Evolutionary conservation across 148 eudicot genomes (phyloP).

Genomic region (Chenopodium suecicum): DNA sequence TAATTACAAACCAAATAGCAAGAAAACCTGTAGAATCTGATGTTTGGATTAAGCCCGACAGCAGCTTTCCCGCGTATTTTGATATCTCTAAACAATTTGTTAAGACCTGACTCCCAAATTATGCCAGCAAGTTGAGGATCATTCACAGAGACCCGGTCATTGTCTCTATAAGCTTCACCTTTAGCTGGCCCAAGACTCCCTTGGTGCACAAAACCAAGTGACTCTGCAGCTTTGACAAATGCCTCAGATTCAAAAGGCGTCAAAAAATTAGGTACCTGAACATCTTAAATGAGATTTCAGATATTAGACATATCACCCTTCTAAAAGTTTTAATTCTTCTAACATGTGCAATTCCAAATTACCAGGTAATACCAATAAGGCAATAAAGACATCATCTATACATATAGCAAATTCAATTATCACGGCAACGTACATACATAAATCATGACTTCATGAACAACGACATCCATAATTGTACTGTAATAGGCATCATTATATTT

Average conservation of each 20-base stretch:
- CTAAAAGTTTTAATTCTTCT: not conserved
- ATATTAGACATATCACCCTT: not conserved
- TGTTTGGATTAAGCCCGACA: conserved; percentile 87
- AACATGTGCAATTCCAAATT: not conserved
- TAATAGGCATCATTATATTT: too few relatives aligned
- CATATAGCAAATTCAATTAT: not conserved
- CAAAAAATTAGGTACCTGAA: conserved; percentile 71
- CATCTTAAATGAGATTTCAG: conserved; percentile 27
- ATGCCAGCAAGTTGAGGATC: conserved; percentile 69
- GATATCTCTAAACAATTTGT: conserved; percentile 51
- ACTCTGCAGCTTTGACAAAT: conserved; percentile 70
- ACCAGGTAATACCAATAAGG: too few relatives aligned
- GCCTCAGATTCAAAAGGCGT: conserved; percentile 74
- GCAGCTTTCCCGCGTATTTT: conserved; percentile 81
- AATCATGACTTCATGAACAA: not conserved
- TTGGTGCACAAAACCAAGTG: conserved; percentile 85
- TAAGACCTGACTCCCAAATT: conserved; percentile 81
- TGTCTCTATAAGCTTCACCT: conserved; percentile 96
- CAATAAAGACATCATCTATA: not conserved
- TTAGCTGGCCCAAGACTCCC: conserved; percentile 92
- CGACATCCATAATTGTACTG: not conserved
- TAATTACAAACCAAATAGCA: not conserved
- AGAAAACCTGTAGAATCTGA: conserved; percentile 82
- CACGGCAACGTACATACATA: not conserved
- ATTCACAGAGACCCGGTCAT: conserved; percentile 76